Percentiles rank a stretch among this genome's conserved stretches.
Conservation (phyloP, 2,329 filamentous ascomycete genomes). For the Talaromyces albobiverticillius region DNA sequence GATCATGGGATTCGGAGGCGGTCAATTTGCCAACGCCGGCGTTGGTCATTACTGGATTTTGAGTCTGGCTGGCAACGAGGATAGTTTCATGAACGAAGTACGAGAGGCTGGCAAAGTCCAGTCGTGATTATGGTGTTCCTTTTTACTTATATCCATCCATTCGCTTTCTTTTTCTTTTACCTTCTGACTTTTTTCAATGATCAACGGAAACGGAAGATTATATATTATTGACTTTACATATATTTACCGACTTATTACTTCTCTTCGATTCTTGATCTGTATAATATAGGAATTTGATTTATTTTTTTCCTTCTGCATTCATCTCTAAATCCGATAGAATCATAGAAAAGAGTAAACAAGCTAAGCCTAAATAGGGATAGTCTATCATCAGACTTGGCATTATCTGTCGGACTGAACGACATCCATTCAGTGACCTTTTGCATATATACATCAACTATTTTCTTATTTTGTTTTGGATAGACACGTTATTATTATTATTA, state of each 20-base stretch:
- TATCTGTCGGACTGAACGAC: no score
- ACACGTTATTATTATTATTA: background rate
- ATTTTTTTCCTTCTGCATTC: background rate
- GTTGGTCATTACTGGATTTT: constrained; percentile 43
- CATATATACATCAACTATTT: background rate
- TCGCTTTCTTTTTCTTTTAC: background rate
- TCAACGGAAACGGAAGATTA: constrained; percentile 1
- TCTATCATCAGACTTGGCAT: no score
- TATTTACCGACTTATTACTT: background rate
- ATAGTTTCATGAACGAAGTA: constrained; percentile 42
- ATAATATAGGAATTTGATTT: background rate
- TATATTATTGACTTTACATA: background rate
- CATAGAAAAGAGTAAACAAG: background rate
- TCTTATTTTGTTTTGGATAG: background rate
- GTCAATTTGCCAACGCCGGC: constrained; percentile 31
- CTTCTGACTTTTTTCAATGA: background rate
- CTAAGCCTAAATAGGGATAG: background rate
- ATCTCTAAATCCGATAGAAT: background rate
- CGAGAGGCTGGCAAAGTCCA: constrained; percentile 42
- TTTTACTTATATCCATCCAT: background rate
- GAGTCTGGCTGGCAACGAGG: constrained; percentile 36
- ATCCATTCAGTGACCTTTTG: no score
- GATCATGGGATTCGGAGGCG: constrained; percentile 33
- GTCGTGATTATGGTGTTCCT: constrained; percentile 16
- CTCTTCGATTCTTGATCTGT: background rate